phyloP scores from a whole-genome alignment of 176 grass and related monocot species.

The Olyra latifolia region DNA sequence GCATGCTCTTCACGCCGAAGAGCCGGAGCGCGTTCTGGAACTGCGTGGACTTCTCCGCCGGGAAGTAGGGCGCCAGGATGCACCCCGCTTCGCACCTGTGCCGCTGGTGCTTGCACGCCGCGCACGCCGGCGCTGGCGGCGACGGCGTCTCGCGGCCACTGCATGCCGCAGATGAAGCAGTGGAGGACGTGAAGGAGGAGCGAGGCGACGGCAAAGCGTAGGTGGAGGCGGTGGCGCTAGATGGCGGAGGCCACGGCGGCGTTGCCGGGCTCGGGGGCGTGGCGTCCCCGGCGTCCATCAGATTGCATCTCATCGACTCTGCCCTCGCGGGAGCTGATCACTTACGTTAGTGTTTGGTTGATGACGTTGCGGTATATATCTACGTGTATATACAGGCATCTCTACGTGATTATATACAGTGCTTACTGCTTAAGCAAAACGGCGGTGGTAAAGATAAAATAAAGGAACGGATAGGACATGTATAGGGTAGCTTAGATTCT shows the following conservation, averaged over 20 bases:
- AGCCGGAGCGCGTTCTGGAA: slow-evolving; percentile 42
- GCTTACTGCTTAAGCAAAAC: too few relatives aligned
- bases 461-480: too few relatives aligned
- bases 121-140: not conserved
- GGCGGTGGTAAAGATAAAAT: too few relatives aligned
- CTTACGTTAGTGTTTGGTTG: not conserved
- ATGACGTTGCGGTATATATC: not conserved
- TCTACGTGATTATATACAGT: too few relatives aligned
- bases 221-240: not conserved
- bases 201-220: not conserved
- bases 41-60: not conserved
- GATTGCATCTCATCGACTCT: not conserved
- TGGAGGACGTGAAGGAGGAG: not conserved
- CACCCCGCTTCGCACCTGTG: slow-evolving; percentile 39
- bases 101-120: slow-evolving; percentile 45
- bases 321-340: not conserved
- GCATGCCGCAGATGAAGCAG: not conserved
- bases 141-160: not conserved
- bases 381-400: too few relatives aligned
- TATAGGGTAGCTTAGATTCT: too few relatives aligned
- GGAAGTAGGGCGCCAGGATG: slow-evolving; percentile 38
- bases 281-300: not conserved
- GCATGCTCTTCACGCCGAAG: slow-evolving; percentile 48
- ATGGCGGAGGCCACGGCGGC: not conserved
- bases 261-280: not conserved